phyloP scores from a whole-genome alignment of 164 flowering plant species.

The Piper betle region DNA sequence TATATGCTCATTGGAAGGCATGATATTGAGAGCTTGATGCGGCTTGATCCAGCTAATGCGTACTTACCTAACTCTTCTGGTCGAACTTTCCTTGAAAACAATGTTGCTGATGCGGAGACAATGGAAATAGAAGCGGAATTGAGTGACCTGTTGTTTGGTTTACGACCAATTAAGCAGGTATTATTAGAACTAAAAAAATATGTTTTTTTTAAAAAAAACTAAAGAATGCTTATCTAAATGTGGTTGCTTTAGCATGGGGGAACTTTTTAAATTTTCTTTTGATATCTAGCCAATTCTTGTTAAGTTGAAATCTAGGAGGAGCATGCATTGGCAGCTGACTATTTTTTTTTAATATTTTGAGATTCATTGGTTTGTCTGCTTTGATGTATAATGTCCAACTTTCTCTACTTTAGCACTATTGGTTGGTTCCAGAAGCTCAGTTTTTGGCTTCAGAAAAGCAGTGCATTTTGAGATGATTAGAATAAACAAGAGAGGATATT shows the following conservation, averaged over 20 bases:
- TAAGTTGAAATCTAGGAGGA: not conserved
- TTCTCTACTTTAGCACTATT: not conserved
- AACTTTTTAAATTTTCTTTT: not conserved
- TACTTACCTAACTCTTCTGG: conserved; percentile 49
- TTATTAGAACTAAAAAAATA: no score
- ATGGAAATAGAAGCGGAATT: conserved; percentile 57
- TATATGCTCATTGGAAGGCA: conserved; percentile 98
- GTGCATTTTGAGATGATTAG: not conserved
- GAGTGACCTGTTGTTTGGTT: conserved; percentile 50
- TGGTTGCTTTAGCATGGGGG: no score
- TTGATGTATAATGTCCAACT: no score
- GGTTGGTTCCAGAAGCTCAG: not conserved
- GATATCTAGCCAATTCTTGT: not conserved
- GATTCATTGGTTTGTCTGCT: no score
- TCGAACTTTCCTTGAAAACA: conserved; percentile 24
- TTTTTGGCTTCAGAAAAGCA: not conserved
- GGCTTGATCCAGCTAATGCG: conserved; percentile 73
- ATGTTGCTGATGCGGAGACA: conserved; percentile 42
- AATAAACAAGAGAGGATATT: not conserved
- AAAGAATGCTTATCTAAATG: no score
- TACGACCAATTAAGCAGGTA: conserved; percentile 96
- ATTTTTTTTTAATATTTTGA: no score
- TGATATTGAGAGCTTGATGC: conserved; percentile 85
- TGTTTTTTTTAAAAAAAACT: not conserved
- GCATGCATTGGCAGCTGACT: not conserved